These are phyloP conservation scores for Neopestalotiopsis clavispora DNA, from an alignment of 2,329 filamentous ascomycete species.

Conservation along the genomic window DNA sequence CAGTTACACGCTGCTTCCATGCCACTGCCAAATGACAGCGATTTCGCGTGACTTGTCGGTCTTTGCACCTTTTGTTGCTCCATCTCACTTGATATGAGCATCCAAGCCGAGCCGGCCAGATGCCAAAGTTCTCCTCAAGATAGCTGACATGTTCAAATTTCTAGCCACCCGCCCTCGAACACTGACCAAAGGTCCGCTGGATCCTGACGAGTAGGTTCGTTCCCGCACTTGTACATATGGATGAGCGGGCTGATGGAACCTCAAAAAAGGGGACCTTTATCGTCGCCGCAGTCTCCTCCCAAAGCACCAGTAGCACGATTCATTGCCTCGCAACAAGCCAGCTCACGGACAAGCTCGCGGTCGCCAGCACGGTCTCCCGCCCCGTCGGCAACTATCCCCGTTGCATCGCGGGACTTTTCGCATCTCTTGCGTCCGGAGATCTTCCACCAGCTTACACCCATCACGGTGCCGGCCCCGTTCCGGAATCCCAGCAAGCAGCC, in stretches of 20 bases:
- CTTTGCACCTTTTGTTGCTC: too few relatives aligned
- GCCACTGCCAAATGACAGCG: background rate
- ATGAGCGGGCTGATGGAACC: constrained; percentile 10
- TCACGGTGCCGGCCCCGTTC: constrained; percentile 68
- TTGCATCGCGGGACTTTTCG: constrained; percentile 72
- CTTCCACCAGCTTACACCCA: constrained; percentile 78
- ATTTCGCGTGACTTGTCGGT: background rate
- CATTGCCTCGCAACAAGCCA: constrained; percentile 28
- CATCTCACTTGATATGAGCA: background rate
- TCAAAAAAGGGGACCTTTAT: constrained; percentile 26
- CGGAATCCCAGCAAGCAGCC: constrained; percentile 71
- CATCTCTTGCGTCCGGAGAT: constrained; percentile 81
- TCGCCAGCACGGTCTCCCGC: constrained; percentile 24
- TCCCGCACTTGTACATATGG: constrained; percentile 19
- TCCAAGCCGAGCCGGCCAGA: background rate
- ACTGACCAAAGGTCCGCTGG: constrained; percentile 79
- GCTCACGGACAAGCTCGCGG: constrained; percentile 29
- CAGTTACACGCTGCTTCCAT: too few relatives aligned
- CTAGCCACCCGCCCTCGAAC: constrained; percentile 67
- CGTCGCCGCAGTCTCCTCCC: constrained; percentile 30
- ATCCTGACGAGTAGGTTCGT: constrained; percentile 70
- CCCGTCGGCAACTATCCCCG: constrained; percentile 31
- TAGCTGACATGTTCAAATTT: constrained; percentile 31
- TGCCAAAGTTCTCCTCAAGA: constrained; percentile 19
- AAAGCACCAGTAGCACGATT: constrained; percentile 35